phyloP scores from a whole-genome alignment of 371 early-diverging fungal species.

The Mucor mucedo region DNA sequence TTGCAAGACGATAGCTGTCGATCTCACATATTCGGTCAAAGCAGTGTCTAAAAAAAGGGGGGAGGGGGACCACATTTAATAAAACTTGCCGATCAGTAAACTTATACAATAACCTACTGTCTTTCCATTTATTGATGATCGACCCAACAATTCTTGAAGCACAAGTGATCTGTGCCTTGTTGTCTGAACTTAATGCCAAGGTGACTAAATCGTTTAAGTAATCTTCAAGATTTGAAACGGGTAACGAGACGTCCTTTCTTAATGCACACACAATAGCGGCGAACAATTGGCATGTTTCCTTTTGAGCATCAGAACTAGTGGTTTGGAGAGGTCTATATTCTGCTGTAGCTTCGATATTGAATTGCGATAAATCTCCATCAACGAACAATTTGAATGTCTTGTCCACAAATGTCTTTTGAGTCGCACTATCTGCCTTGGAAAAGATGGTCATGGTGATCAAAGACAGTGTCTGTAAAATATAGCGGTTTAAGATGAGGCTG shows the following conservation, averaged over 20 bases:
- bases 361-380: constrained; percentile 36
- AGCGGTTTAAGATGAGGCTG: constrained; percentile 35
- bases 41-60: constrained; percentile 28
- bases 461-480: constrained; percentile 44
- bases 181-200: constrained; percentile 48
- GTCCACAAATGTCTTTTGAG: constrained; percentile 55
- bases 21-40: constrained; percentile 41
- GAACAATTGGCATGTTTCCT: constrained; percentile 53
- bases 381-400: constrained; percentile 54
- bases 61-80: too few relatives aligned
- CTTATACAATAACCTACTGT: constrained; percentile 40
- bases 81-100: not conserved
- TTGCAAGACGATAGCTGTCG: constrained; percentile 29
- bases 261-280: constrained; percentile 60
- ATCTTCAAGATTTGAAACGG: constrained; percentile 53
- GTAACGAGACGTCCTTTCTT: constrained; percentile 60
- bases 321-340: constrained; percentile 18
- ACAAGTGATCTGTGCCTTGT: constrained; percentile 42
- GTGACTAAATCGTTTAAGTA: constrained; percentile 55
- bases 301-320: constrained; percentile 35
- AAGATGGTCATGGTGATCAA: constrained; percentile 54
- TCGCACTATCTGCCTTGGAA: constrained; percentile 43
- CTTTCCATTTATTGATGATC: constrained; percentile 64
- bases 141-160: constrained; percentile 61
- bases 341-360: not conserved